These are phyloP conservation scores for Dipodascus geniculatus DNA, from an alignment of 805 yeast genomes.

Conservation along the genomic window DNA sequence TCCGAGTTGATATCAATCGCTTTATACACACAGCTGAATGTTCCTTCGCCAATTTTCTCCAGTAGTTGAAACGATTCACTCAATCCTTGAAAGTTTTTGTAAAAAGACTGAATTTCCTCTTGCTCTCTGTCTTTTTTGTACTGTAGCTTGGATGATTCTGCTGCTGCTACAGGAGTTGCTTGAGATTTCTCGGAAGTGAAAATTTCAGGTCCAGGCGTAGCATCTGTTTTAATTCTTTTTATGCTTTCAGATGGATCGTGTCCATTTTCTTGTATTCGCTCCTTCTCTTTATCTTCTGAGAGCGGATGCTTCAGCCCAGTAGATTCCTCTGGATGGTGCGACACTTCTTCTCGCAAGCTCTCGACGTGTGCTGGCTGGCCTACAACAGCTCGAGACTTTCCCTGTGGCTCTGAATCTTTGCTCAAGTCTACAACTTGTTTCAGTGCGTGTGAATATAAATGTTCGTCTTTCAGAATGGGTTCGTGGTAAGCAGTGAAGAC, in stretches of 20 bases:
- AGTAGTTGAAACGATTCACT: conserved; percentile 36
- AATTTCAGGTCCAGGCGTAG: conserved; percentile 12
- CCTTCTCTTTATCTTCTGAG: not conserved
- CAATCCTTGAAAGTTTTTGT: conserved; percentile 39
- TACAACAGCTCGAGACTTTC: no score
- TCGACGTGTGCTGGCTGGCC: no score
- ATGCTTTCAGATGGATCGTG: not conserved
- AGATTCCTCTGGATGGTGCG: no score
- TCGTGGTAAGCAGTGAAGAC: not conserved
- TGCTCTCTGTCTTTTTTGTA: conserved; percentile 40
- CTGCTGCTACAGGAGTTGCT: not conserved
- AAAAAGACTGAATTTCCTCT: conserved; percentile 14
- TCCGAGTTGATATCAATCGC: conserved; percentile 39
- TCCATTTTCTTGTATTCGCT: not conserved
- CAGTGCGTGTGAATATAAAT: not conserved
- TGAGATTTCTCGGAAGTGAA: conserved; percentile 37
- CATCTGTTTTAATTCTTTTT: not conserved
- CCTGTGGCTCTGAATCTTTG: not conserved
- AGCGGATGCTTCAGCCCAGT: not conserved
- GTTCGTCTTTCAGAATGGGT: not conserved
- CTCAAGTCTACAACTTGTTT: not conserved
- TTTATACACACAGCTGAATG: conserved; percentile 50
- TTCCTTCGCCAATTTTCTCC: conserved; percentile 57
- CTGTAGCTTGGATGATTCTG: not conserved
- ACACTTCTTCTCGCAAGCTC: no score